Base-by-base conservation (phyloP, 805 yeast species). In the Kodamaea lidongshanica region DNA sequence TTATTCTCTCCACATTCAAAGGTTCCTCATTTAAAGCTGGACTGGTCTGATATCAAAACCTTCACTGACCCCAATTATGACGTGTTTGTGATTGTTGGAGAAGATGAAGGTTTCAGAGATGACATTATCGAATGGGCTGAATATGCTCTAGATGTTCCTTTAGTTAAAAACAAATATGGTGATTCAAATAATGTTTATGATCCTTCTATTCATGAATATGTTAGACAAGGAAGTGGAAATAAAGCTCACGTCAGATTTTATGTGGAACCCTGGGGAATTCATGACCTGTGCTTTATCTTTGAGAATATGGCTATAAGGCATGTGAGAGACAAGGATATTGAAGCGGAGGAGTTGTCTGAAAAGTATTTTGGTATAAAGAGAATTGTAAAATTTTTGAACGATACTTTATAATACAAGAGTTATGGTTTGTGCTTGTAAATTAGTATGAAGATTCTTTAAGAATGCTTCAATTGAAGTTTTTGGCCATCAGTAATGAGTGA, bases 91-190 rank as follows among this genome's bases (percentile, higher is more conserved):
- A 36, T 62, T n/a, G 37, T 42, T 6, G 68, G 69, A 12, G 69
- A 63, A 45, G 65, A 61, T 32, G 70, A 64, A 38, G 44, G 48
- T 11, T 63, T 64, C 37, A 46, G 67, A 34, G 69, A 63, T 40
- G 65, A 60, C 32, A 42, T 61, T 13, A 41, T 55, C 28, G 52
- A 50, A 26, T 64, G 65, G 63, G 41, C 50, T 6, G 43, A 48
- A 22, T 43, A 50, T 25, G 62, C 65, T 4, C 41, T 60, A 15
- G 48, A 44, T 23, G 50, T 50, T 16, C 60, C 61, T 1, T 44
- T 42, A 23, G 41, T 33, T 3, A 33, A 35, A 14, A 21, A 37
- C 27, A 42, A 38, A 25, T 58, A 50, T 30, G 61, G 61, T 12
- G 38, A 48, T 28, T 52, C 58, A 15, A 34, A 48, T 26, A 40